These are phyloP conservation scores for Podaxis sp. DNA, from an alignment of 768 basidiomycete genomes.

Conservation along the genomic window DNA sequence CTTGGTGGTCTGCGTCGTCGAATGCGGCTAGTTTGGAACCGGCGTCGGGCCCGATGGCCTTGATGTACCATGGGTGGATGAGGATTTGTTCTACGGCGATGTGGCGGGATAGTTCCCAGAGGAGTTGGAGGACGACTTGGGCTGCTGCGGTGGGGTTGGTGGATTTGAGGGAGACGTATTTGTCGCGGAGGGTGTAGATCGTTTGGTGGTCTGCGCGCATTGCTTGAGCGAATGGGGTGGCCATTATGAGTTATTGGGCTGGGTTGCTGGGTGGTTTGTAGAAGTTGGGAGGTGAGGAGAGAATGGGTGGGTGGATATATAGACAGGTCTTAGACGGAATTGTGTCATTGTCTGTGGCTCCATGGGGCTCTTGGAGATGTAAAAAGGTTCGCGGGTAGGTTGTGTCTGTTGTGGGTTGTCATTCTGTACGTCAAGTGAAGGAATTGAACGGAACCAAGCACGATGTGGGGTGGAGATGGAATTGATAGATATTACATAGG, in stretches of 20 bases:
- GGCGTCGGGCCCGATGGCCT: not conserved
- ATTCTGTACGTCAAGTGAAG: too few relatives aligned
- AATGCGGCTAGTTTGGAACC: not conserved
- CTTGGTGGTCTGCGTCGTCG: not conserved
- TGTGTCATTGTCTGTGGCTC: too few relatives aligned
- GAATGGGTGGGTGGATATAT: too few relatives aligned
- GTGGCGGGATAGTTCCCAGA: constrained; percentile 11
- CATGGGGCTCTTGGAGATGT: too few relatives aligned
- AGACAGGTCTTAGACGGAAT: too few relatives aligned
- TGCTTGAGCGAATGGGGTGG: not conserved
- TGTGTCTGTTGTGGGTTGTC: too few relatives aligned
- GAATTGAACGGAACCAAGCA: too few relatives aligned
- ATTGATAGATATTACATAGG: too few relatives aligned
- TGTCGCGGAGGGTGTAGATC: constrained; percentile 8
- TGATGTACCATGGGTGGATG: constrained; percentile 7
- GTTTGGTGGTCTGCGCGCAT: constrained; percentile 3
- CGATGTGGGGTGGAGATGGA: too few relatives aligned
- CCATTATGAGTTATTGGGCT: not conserved
- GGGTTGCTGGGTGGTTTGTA: not conserved
- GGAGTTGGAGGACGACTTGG: not conserved
- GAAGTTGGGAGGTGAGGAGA: not conserved
- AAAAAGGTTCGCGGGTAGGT: too few relatives aligned
- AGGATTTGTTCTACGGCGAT: constrained; percentile 6
- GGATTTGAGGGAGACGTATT: not conserved
- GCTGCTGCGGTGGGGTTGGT: not conserved